Percentiles rank a stretch among this genome's conserved stretches.
phyloP scores from a whole-genome alignment of 2,329 filamentous ascomycete genomes.

The Phialophora tarda region DNA sequence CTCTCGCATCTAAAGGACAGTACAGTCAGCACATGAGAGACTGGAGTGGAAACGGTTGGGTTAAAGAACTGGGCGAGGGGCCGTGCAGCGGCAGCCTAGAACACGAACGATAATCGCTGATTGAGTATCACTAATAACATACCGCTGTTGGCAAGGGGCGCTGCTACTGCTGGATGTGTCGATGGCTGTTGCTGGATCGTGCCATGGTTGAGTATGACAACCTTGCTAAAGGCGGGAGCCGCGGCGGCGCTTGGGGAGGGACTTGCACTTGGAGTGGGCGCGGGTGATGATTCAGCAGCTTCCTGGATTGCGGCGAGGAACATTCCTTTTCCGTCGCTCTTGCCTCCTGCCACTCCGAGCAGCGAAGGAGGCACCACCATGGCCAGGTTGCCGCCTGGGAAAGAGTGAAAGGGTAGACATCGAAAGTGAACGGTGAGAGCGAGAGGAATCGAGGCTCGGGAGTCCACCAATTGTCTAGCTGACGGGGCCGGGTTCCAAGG shows the following conservation, averaged over 20 bases:
- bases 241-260: neutral
- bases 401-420: neutral
- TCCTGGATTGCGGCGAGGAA: conserved; percentile 9
- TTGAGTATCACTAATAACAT: conserved; percentile 21
- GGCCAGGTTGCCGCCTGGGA: neutral
- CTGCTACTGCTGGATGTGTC: neutral
- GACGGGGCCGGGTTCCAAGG: neutral
- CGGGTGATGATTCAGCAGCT: conserved; percentile 9
- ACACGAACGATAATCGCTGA: conserved; percentile 13
- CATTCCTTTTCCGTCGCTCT: conserved; percentile 7
- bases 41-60: neutral
- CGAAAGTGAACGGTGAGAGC: neutral
- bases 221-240: neutral
- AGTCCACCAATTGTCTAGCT: neutral
- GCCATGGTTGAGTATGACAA: conserved; percentile 10
- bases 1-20: conserved; percentile 28
- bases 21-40: conserved; percentile 31
- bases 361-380: conserved; percentile 1
- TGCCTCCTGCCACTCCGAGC: neutral
- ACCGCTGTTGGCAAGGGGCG: conserved; percentile 14
- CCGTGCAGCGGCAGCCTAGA: neutral
- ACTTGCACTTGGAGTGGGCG: neutral
- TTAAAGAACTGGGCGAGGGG: neutral
- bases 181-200: conserved; percentile 1
- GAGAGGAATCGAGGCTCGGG: neutral